A percentile compares a stretch with the other conserved stretches of the same genome.
Conservation (phyloP, 345 rosid genomes). For the Lagerstroemia speciosa region DNA sequence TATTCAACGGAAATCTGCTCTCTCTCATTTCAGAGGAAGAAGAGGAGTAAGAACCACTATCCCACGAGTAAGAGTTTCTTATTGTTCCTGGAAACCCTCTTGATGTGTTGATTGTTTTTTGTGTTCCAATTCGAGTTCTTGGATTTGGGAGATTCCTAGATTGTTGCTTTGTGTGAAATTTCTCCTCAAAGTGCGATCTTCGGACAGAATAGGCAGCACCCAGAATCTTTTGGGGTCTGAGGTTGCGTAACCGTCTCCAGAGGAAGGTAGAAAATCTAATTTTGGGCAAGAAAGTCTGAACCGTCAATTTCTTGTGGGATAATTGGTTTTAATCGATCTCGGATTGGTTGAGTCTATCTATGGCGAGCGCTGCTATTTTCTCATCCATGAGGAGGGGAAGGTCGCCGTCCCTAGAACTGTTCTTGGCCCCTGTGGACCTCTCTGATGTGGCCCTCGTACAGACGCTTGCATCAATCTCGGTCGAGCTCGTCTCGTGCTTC, state of each 20-base stretch:
- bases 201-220: background rate
- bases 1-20: background rate
- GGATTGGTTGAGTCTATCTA: conserved; percentile 10
- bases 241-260: background rate
- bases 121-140: background rate
- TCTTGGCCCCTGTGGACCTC: conserved; percentile 77
- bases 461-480: conserved; percentile 55
- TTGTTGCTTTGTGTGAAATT: background rate
- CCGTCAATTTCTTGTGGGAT: too few species aligned
- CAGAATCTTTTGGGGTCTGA: background rate
- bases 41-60: background rate
- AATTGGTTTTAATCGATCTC: background rate
- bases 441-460: conserved; percentile 57
- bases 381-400: conserved; percentile 72
- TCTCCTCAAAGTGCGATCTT: background rate
- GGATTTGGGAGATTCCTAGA: background rate
- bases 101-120: background rate
- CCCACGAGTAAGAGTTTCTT: background rate
- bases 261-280: background rate
- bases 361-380: conserved; percentile 86
- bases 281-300: background rate
- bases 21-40: background rate
- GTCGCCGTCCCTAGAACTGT: conserved; percentile 72
- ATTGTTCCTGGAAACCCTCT: background rate
- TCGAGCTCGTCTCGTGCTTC: conserved; percentile 47